Evolutionary conservation across 75 land plant species (phyloP).

Genomic region (Pinus taeda): DNA sequence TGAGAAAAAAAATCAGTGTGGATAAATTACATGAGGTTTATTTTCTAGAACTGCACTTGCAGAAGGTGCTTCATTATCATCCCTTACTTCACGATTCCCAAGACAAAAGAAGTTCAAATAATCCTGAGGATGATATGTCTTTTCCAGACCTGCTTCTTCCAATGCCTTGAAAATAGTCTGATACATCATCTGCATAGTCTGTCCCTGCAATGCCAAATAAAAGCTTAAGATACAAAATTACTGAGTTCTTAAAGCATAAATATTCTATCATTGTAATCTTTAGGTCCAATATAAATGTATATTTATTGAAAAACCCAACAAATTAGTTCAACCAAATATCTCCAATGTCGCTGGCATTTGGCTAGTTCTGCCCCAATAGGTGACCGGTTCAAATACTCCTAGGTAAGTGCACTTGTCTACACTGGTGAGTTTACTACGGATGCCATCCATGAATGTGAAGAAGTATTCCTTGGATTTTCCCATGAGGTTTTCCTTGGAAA

Average conservation of each 20-base stretch:
- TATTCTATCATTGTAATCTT: not conserved
- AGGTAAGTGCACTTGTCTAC: no score
- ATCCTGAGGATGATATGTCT: constrained; percentile 50
- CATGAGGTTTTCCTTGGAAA: no score
- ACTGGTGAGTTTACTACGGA: no score
- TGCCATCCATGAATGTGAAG: no score
- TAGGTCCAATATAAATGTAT: no score
- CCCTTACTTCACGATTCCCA: constrained; percentile 56
- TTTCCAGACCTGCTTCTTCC: constrained; percentile 25
- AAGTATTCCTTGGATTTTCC: no score
- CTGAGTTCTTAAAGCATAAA: not conserved
- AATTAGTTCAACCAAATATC: not conserved
- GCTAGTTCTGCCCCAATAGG: not conserved
- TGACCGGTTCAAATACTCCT: not conserved
- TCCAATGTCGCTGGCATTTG: no score
- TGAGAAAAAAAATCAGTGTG: not conserved
- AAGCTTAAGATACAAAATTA: not conserved
- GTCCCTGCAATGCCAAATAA: constrained; percentile 7
- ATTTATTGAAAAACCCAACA: not conserved
- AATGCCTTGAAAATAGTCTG: constrained; percentile 50
- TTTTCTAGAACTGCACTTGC: constrained; percentile 15
- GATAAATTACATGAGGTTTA: constrained; percentile 30
- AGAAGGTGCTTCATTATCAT: constrained; percentile 14
- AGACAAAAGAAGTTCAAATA: constrained; percentile 81
- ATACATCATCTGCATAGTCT: constrained; percentile 93